Percentiles rank a stretch among this genome's conserved stretches.
Conservation (phyloP, 2,329 filamentous ascomycete genomes). For the Fusarium sterilihyphosum region DNA sequence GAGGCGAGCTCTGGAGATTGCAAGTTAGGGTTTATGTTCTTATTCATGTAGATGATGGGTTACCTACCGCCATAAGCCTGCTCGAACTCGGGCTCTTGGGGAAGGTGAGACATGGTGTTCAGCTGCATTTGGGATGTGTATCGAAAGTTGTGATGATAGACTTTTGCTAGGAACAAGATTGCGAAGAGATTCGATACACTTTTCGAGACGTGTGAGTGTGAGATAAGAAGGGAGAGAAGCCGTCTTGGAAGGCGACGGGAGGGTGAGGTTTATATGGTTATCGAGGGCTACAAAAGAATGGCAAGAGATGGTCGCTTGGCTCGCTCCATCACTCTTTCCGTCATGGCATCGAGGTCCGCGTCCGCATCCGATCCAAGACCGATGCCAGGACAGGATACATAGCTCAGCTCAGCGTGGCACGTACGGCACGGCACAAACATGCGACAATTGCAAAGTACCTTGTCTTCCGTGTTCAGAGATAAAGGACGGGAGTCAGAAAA, state of each 20-base stretch:
- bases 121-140: slow-evolving; percentile 32
- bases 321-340: slow-evolving; percentile 24
- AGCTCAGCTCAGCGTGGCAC: background rate
- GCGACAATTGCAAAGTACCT: slow-evolving; percentile 15
- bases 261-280: slow-evolving; percentile 35
- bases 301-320: slow-evolving; percentile 11
- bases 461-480: slow-evolving; percentile 17
- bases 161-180: background rate
- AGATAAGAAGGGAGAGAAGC: slow-evolving; percentile 5
- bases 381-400: slow-evolving; percentile 5
- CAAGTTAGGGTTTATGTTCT: slow-evolving; percentile 9
- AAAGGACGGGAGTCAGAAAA: slow-evolving; percentile 12
- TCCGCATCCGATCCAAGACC: slow-evolving; percentile 24
- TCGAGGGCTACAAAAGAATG: slow-evolving; percentile 4
- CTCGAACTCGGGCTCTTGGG: slow-evolving; percentile 95
- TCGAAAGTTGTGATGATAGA: slow-evolving; percentile 12
- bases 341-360: slow-evolving; percentile 12
- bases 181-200: slow-evolving; percentile 12
- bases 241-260: slow-evolving; percentile 16
- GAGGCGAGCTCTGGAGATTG: slow-evolving; percentile 80
- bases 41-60: slow-evolving; percentile 15
- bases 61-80: slow-evolving; percentile 92
- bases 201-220: background rate
- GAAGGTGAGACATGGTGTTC: slow-evolving; percentile 80
- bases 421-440: background rate